Evolutionary conservation across 495 filamentous ascomycete genomes (phyloP), one percentile per base, ranked within the genome.

Genomic region (Neurospora tetrasperma): DNA sequence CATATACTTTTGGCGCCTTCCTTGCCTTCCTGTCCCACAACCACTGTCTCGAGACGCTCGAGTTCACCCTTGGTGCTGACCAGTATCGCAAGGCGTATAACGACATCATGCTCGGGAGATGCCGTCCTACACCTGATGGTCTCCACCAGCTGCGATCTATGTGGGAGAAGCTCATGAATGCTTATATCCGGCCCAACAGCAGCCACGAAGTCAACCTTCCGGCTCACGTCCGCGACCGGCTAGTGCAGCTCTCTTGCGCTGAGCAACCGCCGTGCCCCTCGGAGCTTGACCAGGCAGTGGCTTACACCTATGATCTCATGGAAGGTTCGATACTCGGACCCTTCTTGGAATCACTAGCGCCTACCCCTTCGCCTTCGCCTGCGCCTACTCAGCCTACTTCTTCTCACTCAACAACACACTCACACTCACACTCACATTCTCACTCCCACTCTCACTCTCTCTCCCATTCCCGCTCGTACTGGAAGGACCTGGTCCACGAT

Each of bases 21-120:
- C 98, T 93, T 88, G 96, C 95, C 70, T 99, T 96, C 79, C 88
- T 98, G 35, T 98, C 96, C 3, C 94, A 97, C 76, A 98, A 98
- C 75, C 96, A 98, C 82, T 99, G 96, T 78, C 83, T 98, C 59
- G 96, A 99, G 81, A 99, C 93, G 8, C 83, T 99, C 66, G 96
- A 99, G 78, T 99, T 99, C 83, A 97, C 96, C 59, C 88, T 98
- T 88, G 96, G 98, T 79, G 93, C 96, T 69, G 90, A 92, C 70
- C 90, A 94, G n/a, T 99, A 99, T 82, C 86, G 88, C 69, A 88
- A 93, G 71, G 89, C 91, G 71, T 94, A 94, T 78, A 79, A 85
- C 41, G 83, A 88, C 16, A 82, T 92, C 74, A 74, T 87, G 48
- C 54, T 66, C 27, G 54, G 23, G 27, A 18, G 38, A 39, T 73